Conservation (phyloP, 1,284 basidiomycete species). For the Xerocomus nothofagi region DNA sequence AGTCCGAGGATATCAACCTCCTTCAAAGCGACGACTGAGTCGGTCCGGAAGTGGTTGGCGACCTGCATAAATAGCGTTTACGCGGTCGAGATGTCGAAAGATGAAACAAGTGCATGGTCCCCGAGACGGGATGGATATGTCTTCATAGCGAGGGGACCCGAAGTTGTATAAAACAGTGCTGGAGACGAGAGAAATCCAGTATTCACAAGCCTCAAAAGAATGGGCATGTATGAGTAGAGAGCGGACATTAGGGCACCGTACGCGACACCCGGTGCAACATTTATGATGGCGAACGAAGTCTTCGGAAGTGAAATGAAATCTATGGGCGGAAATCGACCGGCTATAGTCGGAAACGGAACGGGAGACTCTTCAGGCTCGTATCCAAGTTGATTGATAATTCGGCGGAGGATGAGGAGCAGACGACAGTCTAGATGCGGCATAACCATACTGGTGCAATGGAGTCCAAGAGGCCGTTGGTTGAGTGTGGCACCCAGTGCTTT, state of each 20-base stretch:
- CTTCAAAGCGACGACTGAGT: constrained; percentile 26
- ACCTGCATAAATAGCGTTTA: constrained; percentile 38
- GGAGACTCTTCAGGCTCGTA: constrained; percentile 42
- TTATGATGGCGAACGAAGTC: constrained; percentile 28
- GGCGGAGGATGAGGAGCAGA: constrained; percentile 41
- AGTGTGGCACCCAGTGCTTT: constrained; percentile 40
- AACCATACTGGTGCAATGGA: constrained; percentile 41
- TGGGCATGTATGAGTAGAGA: constrained; percentile 37
- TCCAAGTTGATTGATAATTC: constrained; percentile 51
- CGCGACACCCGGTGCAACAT: constrained; percentile 24
- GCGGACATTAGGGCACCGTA: constrained; percentile 36
- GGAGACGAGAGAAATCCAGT: constrained; percentile 35
- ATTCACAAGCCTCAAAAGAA: constrained; percentile 38
- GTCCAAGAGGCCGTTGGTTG: constrained; percentile 45
- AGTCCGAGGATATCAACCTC: constrained; percentile 37
- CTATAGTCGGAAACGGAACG: constrained; percentile 10
- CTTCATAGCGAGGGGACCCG: constrained; percentile 44
- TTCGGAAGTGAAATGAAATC: constrained; percentile 24
- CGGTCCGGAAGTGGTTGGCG: constrained; percentile 17
- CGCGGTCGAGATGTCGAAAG: constrained; percentile 36
- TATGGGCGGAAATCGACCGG: constrained; percentile 26
- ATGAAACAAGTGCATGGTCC: constrained; percentile 34
- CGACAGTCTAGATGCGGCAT: constrained; percentile 36
- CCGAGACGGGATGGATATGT: constrained; percentile 66
- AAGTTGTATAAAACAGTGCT: constrained; percentile 30